Conservation (phyloP, 768 basidiomycete genomes). For the Omphalotus guepiniiformis region DNA sequence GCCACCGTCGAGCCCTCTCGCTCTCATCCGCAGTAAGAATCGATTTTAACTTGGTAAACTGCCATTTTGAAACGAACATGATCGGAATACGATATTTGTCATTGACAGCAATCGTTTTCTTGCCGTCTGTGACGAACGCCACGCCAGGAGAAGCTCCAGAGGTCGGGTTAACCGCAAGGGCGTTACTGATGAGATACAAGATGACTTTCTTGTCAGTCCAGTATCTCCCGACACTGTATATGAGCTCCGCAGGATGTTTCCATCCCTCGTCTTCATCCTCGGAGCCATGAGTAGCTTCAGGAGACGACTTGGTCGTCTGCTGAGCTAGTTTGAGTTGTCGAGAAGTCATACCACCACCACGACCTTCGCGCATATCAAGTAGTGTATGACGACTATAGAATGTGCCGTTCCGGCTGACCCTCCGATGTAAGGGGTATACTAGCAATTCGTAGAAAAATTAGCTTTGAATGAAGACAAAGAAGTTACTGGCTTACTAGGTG, state of each 20-base stretch:
- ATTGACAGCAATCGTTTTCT: constrained; percentile 1
- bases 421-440: too few relatives aligned
- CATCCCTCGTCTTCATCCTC: background rate
- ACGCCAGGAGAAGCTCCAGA: background rate
- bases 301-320: background rate
- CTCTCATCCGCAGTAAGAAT: background rate
- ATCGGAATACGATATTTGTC: constrained; percentile 4
- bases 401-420: too few relatives aligned
- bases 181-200: constrained; percentile 2
- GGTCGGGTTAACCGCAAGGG: background rate
- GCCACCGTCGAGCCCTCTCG: background rate
- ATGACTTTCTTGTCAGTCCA: constrained; percentile 8
- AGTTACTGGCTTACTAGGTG: too few relatives aligned
- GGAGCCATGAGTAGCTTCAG: background rate
- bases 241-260: constrained; percentile 6
- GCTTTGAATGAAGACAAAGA: too few relatives aligned
- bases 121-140: constrained; percentile 1
- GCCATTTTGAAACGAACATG: constrained; percentile 1
- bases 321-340: background rate
- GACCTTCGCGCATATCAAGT: too few relatives aligned
- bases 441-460: too few relatives aligned
- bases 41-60: background rate
- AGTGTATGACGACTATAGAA: too few relatives aligned
- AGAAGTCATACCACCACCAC: constrained; percentile 1
- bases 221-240: background rate